Percentiles rank a stretch among this genome's conserved stretches.
phyloP scores from a whole-genome alignment of 164 flowering plant genomes.

The Malania oleifera region DNA sequence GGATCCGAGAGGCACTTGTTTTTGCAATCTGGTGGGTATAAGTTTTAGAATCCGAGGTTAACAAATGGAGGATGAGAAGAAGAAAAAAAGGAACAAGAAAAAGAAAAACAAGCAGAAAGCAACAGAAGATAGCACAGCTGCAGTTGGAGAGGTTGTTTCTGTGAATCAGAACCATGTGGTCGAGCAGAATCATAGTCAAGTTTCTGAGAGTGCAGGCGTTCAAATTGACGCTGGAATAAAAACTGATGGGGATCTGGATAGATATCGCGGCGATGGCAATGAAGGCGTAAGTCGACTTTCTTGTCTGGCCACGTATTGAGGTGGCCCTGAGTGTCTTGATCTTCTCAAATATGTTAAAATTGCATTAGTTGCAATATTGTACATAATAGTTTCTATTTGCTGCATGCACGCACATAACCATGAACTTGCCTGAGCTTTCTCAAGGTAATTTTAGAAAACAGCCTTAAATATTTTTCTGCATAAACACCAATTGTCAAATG shows the following conservation, averaged over 20 bases:
- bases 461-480: too few species aligned
- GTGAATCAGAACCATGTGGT: slow-evolving; percentile 15
- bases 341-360: too few species aligned
- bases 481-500: too few species aligned
- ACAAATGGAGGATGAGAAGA: slow-evolving; percentile 45
- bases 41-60: slow-evolving; percentile 1
- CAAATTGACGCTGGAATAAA: slow-evolving; percentile 17
- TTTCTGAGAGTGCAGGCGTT: slow-evolving; percentile 10
- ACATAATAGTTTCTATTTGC: too few species aligned
- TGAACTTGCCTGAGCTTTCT: too few species aligned
- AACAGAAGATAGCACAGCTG: slow-evolving; percentile 14
- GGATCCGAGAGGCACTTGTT: background rate
- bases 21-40: background rate
- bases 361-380: too few species aligned
- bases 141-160: slow-evolving; percentile 16
- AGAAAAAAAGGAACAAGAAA: slow-evolving; percentile 50
- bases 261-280: slow-evolving; percentile 15
- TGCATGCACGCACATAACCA: too few species aligned
- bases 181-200: slow-evolving; percentile 16
- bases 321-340: too few species aligned
- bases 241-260: slow-evolving; percentile 16
- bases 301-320: too few species aligned
- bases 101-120: slow-evolving; percentile 49
- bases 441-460: too few species aligned
- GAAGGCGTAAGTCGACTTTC: slow-evolving; percentile 19